Evolutionary conservation across 768 basidiomycete species (phyloP).

Genomic region (Termitomyces sp.): DNA sequence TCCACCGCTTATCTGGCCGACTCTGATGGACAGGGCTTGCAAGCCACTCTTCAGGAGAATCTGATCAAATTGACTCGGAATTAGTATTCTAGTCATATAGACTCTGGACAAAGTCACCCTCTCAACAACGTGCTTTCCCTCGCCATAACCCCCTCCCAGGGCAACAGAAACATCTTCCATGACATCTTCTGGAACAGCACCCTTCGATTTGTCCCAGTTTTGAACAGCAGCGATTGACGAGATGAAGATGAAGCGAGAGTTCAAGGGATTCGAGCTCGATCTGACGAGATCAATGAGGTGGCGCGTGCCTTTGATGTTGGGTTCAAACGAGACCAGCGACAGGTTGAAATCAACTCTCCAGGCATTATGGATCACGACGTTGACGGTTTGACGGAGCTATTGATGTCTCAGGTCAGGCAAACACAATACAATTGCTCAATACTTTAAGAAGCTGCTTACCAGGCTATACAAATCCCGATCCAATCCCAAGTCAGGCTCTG

Average conservation of each 20-base stretch:
- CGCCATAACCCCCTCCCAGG: slow-evolving; percentile 26
- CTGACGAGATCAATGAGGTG: slow-evolving; percentile 27
- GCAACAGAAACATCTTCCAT: slow-evolving; percentile 21
- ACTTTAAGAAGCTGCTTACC: not conserved
- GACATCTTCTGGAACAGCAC: slow-evolving; percentile 30
- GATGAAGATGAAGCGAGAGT: slow-evolving; percentile 26
- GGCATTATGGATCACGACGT: slow-evolving; percentile 31
- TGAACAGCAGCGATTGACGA: slow-evolving; percentile 28
- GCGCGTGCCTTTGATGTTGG: slow-evolving; percentile 28
- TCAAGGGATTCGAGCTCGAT: slow-evolving; percentile 13
- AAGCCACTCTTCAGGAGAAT: slow-evolving; percentile 27
- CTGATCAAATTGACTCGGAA: slow-evolving; percentile 16
- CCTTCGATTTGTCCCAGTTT: slow-evolving; percentile 16
- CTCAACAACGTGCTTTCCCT: slow-evolving; percentile 32
- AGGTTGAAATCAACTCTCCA: slow-evolving; percentile 42
- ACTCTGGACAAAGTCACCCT: slow-evolving; percentile 17
- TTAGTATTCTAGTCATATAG: not conserved
- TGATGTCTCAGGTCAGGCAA: not conserved
- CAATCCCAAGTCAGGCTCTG: slow-evolving; percentile 13
- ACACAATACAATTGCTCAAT: not conserved
- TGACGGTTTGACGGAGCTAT: slow-evolving; percentile 25
- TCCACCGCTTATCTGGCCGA: slow-evolving; percentile 37
- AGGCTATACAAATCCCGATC: not conserved
- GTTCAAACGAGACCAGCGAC: slow-evolving; percentile 32
- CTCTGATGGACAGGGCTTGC: slow-evolving; percentile 25